phyloP scores from a whole-genome alignment of 257 asterid species.

The Leptodermis oblonga region DNA sequence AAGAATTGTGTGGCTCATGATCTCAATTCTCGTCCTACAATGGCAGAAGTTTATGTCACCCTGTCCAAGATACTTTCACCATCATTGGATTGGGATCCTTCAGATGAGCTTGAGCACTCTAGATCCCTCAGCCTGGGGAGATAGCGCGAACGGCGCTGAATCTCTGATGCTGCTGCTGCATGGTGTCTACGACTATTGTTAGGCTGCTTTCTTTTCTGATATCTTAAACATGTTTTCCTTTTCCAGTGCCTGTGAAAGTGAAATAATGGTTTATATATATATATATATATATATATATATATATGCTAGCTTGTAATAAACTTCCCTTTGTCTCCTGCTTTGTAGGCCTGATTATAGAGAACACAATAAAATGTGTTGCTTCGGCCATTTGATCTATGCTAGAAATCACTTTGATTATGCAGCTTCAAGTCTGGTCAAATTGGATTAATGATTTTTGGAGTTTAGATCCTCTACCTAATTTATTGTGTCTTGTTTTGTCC shows the following conservation, averaged over 20 bases:
- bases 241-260: not conserved
- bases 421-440: too few species aligned
- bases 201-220: not conserved
- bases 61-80: conserved; percentile 38
- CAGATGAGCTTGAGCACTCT: conserved; percentile 29
- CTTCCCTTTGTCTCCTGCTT: not conserved
- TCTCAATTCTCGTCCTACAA: conserved; percentile 30
- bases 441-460: too few species aligned
- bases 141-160: not conserved
- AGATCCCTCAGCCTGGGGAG: conserved; percentile 29
- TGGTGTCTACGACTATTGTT: not conserved
- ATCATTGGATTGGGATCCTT: conserved; percentile 59
- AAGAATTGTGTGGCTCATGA: conserved; percentile 37
- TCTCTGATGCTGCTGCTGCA: not conserved
- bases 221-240: not conserved
- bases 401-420: too few species aligned
- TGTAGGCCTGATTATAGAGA: too few species aligned
- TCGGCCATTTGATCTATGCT: too few species aligned
- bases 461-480: too few species aligned
- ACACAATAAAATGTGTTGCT: too few species aligned
- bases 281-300: too few species aligned
- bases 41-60: conserved; percentile 33
- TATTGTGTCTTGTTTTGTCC: too few species aligned
- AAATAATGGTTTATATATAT: too few species aligned
- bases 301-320: not conserved